Percentiles rank a stretch among this genome's conserved stretches.
These are phyloP conservation scores for Mycena sanguinolenta DNA, from an alignment of 768 basidiomycete species.

Conservation along the genomic window DNA sequence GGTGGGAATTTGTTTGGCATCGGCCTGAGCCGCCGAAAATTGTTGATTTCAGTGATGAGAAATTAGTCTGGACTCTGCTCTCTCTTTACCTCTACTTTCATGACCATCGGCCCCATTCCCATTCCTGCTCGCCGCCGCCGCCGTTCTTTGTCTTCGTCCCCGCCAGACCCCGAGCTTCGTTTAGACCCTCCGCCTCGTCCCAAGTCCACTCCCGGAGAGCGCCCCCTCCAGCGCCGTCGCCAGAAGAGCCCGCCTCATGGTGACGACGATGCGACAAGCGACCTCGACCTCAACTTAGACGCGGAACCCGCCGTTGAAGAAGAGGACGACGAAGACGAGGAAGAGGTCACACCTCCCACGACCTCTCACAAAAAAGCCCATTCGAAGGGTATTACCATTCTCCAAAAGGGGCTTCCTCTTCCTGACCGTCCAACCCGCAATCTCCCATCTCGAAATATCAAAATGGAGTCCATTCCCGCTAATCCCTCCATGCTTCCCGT, in stretches of 20 bases:
- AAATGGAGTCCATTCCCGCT: slow-evolving; percentile 53
- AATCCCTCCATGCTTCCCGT: slow-evolving; percentile 89
- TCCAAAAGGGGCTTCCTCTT: slow-evolving; percentile 56
- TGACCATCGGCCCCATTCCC: slow-evolving; percentile 40
- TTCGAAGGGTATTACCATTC: slow-evolving; percentile 33
- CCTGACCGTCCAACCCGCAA: slow-evolving; percentile 63
- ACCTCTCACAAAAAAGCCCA: slow-evolving; percentile 29
- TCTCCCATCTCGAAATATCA: slow-evolving; percentile 49
- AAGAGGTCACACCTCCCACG: too few species aligned
- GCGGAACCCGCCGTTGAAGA: slow-evolving; percentile 40
- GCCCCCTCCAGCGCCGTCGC: slow-evolving; percentile 62
- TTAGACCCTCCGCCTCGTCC: slow-evolving; percentile 74
- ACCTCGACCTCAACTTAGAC: slow-evolving; percentile 44
- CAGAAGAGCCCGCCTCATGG: slow-evolving; percentile 57
- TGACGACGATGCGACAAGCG: slow-evolving; percentile 51
- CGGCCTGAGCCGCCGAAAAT: too few species aligned
- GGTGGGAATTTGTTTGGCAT: too few species aligned
- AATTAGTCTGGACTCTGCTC: too few species aligned
- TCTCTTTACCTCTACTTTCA: neutral
- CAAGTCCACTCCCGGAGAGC: slow-evolving; percentile 80
- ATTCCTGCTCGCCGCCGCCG: slow-evolving; percentile 63
- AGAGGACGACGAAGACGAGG: slow-evolving; percentile 61
- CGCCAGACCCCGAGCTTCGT: slow-evolving; percentile 42
- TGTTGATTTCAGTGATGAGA: too few species aligned
- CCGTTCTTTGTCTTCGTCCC: slow-evolving; percentile 69